Base-by-base conservation (phyloP, 345 rosid genomes). In the Trapa bicornis region DNA sequence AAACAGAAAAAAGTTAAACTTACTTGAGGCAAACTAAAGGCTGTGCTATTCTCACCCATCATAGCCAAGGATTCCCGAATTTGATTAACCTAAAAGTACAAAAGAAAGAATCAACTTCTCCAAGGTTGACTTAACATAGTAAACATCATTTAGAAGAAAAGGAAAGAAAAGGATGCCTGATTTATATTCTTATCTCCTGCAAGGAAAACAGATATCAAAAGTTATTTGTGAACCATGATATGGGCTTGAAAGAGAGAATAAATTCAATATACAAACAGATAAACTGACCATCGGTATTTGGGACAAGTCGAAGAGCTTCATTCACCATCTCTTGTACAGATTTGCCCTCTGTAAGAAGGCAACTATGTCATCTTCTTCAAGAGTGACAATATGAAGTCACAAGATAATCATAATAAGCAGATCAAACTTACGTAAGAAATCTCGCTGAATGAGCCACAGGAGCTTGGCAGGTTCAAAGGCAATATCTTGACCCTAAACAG, bases 371-470 rank as follows among this genome's bases (percentile, higher is more conserved):
- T 43, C 48, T n/a, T 6, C 32, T 15, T 32, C 45, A 11, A 38
- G 15, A 12, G 39, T 16, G 5, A 58, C 63, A 32, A 57, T 1
- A 52, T 52, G 57, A 57, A 58, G 38, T 12, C 4, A 35, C 15
- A 58, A 57, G 4, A 22, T 17, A 60, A 45, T 11, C 71, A 57
- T 47, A 76, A 35, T 35, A 15, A 56, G 48, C 66, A 67, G 53
- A 17, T 61, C 61, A 22, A 66, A 77, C 99, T 81, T 85, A 94
- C 99, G 96, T 68, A 94, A 81, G 84, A 94, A 94, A 81, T 94
- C 99, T 45, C 97, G 99, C 79, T 94, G 99, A 74, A 94, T 94
- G 80, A 94, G 99, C 99, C 99, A 94, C 73, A 94, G 68, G 73
- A 94, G 90, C 76, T 91, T 94, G 65, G 99, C 86, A 17, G 97